Conservation (phyloP, 2,329 filamentous ascomycete species). For the Epichloe aotearoae region DNA sequence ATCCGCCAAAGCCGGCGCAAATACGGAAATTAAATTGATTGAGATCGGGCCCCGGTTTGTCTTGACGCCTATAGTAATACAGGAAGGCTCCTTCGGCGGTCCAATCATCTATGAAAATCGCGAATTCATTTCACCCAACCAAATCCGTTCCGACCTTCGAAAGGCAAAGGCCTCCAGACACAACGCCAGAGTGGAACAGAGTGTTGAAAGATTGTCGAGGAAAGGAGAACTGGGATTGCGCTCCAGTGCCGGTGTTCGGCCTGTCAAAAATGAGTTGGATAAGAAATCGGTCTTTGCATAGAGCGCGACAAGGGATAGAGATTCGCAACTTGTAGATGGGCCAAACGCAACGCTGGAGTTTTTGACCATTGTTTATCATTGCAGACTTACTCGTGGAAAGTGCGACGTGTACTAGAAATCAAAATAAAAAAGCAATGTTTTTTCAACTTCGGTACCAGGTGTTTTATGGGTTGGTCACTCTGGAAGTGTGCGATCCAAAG, state of each 20-base stretch:
- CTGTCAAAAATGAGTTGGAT: constrained; percentile 58
- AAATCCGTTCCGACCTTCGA: constrained; percentile 72
- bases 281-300: constrained; percentile 64
- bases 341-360: constrained; percentile 1
- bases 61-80: constrained; percentile 84
- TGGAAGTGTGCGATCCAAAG: too few species aligned
- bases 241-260: constrained; percentile 48
- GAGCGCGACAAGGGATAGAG: background rate
- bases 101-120: constrained; percentile 98
- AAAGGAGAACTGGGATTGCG: constrained; percentile 64
- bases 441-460: too few species aligned
- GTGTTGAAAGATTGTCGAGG: constrained; percentile 59
- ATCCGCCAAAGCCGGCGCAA: constrained; percentile 30
- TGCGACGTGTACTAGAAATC: background rate
- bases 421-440: too few species aligned
- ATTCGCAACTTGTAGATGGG: background rate
- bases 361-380: background rate
- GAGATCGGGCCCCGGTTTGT: constrained; percentile 94
- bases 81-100: constrained; percentile 88
- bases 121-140: constrained; percentile 93
- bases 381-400: background rate
- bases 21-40: constrained; percentile 69
- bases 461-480: too few species aligned
- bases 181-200: constrained; percentile 61
- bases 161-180: constrained; percentile 65